Evolutionary conservation across 352 stramenopile genomes (phyloP).

Genomic region (Globisporangium radiosum): DNA sequence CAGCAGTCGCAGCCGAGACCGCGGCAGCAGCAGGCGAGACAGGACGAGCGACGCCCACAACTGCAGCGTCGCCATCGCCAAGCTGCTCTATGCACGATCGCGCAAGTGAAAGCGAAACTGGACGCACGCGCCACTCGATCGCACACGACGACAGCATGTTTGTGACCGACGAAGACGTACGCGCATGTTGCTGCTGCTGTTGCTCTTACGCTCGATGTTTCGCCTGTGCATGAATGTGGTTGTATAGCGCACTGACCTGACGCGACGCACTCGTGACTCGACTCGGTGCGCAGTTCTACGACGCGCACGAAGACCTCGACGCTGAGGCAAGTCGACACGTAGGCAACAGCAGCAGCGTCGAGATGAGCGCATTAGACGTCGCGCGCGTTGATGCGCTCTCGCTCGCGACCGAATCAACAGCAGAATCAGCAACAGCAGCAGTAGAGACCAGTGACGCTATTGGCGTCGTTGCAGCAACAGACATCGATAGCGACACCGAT

Average conservation of each 20-base stretch:
- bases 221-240: not conserved
- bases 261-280: not conserved
- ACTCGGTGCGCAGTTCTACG: constrained; percentile 46
- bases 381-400: not conserved
- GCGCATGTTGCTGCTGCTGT: constrained; percentile 1
- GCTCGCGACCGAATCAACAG: not conserved
- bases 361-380: not conserved
- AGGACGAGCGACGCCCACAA: too few species aligned
- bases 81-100: constrained; percentile 9
- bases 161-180: constrained; percentile 56
- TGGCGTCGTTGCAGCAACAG: not conserved
- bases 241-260: not conserved
- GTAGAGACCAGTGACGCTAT: not conserved
- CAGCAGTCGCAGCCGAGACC: too few species aligned
- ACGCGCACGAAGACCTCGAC: constrained; percentile 50
- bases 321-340: constrained; percentile 22
- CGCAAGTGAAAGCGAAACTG: constrained; percentile 3
- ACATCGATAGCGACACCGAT: not conserved
- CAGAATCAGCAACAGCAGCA: not conserved
- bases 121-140: constrained; percentile 10
- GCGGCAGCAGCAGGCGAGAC: too few species aligned
- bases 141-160: constrained; percentile 43
- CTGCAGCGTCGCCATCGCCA: not conserved
- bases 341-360: constrained; percentile 6
- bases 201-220: not conserved